These are phyloP conservation scores for Dactylellina haptotyla DNA, from an alignment of 2,329 filamentous ascomycete species.

Conservation along the genomic window DNA sequence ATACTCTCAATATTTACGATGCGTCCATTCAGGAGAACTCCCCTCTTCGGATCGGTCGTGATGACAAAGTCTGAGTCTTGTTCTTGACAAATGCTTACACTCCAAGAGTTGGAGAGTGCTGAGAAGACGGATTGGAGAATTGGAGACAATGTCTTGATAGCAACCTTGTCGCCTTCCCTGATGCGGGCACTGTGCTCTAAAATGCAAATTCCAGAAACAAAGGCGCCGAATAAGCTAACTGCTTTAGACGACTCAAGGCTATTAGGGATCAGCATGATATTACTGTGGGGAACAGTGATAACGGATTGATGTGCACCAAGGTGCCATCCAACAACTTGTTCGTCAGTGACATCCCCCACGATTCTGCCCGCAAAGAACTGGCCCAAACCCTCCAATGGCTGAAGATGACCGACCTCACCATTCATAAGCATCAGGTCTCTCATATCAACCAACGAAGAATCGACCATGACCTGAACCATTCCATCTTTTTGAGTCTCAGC, in stretches of 20 bases:
- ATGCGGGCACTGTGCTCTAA: conserved; percentile 6
- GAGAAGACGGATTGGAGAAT: background rate
- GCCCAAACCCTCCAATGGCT: conserved; percentile 13
- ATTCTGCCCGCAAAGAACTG: conserved; percentile 19
- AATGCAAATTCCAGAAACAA: conserved; percentile 17
- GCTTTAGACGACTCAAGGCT: background rate
- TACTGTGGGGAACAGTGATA: background rate
- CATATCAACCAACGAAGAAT: conserved; percentile 14
- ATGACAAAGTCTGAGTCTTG: conserved; percentile 9
- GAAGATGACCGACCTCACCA: conserved; percentile 2
- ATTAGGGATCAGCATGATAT: background rate
- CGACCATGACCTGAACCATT: background rate
- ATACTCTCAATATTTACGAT: conserved; percentile 1
- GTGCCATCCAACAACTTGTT: conserved; percentile 24
- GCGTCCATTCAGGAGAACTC: conserved; percentile 10
- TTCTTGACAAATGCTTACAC: conserved; percentile 2
- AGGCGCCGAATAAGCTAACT: background rate
- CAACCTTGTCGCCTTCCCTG: conserved; percentile 9
- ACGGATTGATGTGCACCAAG: conserved; percentile 17
- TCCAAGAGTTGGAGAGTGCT: background rate
- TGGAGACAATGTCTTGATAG: conserved; percentile 3
- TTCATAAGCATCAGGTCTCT: conserved; percentile 21
- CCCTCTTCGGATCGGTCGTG: conserved; percentile 1
- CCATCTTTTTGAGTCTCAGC: background rate
- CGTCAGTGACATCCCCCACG: background rate